Conservation (phyloP, 805 yeast genomes). For the Candida hungchunana region DNA sequence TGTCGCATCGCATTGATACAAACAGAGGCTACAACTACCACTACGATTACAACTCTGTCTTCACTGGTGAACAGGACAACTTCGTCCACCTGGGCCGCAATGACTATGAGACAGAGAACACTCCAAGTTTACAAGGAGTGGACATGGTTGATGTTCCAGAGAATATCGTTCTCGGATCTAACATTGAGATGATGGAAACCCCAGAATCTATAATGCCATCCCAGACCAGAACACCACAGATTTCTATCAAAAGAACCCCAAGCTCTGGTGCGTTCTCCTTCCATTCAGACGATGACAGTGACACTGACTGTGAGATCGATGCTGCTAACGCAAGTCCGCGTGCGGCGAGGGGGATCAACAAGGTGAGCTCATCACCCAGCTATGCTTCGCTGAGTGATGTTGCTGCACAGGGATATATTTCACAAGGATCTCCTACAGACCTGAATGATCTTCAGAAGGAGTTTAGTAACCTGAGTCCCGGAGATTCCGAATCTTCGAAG, state of each 20-base stretch:
- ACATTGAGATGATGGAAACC: slow-evolving; percentile 18
- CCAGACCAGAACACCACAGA: slow-evolving; percentile 1
- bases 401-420: slow-evolving; percentile 41
- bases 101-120: slow-evolving; percentile 21
- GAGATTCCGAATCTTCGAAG: slow-evolving; percentile 7
- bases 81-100: slow-evolving; percentile 18
- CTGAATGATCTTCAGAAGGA: slow-evolving; percentile 20
- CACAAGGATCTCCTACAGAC: slow-evolving; percentile 19
- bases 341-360: slow-evolving; percentile 14
- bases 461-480: slow-evolving; percentile 14
- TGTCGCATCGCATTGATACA: slow-evolving; percentile 70
- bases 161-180: slow-evolving; percentile 26
- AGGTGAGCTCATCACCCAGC: slow-evolving; percentile 30
- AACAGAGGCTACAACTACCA: slow-evolving; percentile 72
- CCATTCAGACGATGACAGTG: slow-evolving; percentile 24
- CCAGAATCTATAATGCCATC: slow-evolving; percentile 8
- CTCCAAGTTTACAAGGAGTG: slow-evolving; percentile 25
- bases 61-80: slow-evolving; percentile 40
- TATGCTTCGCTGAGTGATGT: slow-evolving; percentile 47
- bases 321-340: slow-evolving; percentile 4
- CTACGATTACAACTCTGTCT: slow-evolving; percentile 78
- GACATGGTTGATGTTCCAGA: slow-evolving; percentile 28
- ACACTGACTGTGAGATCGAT: slow-evolving; percentile 27
- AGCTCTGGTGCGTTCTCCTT: slow-evolving; percentile 10
- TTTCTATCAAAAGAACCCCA: neutral